Base-by-base conservation (phyloP, 148 eudicot genomes). In the Silene uniflora region DNA sequence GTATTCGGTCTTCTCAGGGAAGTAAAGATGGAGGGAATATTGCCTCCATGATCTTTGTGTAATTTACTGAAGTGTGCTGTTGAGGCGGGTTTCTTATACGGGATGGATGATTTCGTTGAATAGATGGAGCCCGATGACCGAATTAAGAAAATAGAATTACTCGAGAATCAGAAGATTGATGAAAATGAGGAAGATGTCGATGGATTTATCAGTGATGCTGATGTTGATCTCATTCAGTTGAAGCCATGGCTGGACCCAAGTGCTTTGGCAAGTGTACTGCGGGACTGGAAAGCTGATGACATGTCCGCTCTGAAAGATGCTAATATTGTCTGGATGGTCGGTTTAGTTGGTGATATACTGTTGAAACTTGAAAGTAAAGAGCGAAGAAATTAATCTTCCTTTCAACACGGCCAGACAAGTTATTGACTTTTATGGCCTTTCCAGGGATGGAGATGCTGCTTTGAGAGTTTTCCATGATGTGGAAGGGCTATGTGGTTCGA, bases 211-310 rank as follows among this genome's bases (percentile, higher is more conserved):
- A 72, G 5, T 66, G 76, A 75, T 78, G 80, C 60, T 66, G 85
- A 80, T 23, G 62, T 18, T 29, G 80, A 79, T 71, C 77, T 59
- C 72, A 80, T 88, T 65, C 85, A 85, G 79, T 83, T 94, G 78
- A 91, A 84, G 82, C 97, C 97, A 16, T 92, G 98, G 98, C 83
- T 94, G 79, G 97, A 89, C 76, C 96, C 97, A 11, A 82, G 80
- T 69, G 96, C 97, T 80, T 88, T 94, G 78, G 93, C 90, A 49
- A 85, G 89, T 81, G 96, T 97, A 46, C 80, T 92, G 85, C 77
- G 55, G 27, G 13, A 83, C 65, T 94, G 98, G 98, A 83, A 76
- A 70, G 81, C 78, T 39, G 89, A 85, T 35, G 96, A 94, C 44
- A 88, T 91, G 69, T 84, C 86, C 32, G 86, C 86, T 25, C 73